Evolutionary conservation across 345 rosid genomes (phyloP).

Genomic region (Populus alba): DNA sequence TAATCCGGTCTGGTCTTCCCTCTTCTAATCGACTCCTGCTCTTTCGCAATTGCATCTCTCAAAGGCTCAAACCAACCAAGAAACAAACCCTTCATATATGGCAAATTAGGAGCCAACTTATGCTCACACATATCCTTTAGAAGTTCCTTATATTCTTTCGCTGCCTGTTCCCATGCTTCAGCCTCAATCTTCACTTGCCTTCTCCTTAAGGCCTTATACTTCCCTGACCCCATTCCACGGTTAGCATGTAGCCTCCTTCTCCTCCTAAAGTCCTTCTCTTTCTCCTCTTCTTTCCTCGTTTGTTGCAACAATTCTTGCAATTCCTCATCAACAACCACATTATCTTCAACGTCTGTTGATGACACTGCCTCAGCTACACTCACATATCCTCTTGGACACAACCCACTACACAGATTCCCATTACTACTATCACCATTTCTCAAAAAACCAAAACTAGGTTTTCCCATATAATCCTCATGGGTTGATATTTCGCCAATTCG

Average conservation of each 20-base stretch:
- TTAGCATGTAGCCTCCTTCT: conserved; percentile 19
- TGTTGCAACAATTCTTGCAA: conserved; percentile 60
- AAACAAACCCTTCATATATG: conserved; percentile 84
- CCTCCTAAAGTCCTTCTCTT: conserved; percentile 28
- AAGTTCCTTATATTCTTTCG: conserved; percentile 76
- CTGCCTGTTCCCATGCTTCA: conserved; percentile 93
- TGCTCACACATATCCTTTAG: conserved; percentile 87
- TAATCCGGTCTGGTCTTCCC: conserved; percentile 53
- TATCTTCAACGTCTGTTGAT: conserved; percentile 77
- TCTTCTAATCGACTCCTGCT: conserved; percentile 55
- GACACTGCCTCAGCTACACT: conserved; percentile 83
- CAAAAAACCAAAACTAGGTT: conserved; percentile 28
- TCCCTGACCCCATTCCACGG: conserved; percentile 40
- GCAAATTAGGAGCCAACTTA: conserved; percentile 87
- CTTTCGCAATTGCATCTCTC: conserved; percentile 60
- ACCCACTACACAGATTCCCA: conserved; percentile 29
- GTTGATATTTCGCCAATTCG: conserved; percentile 33
- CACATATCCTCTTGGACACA: conserved; percentile 50
- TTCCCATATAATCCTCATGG: conserved; percentile 32
- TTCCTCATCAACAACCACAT: conserved; percentile 53
- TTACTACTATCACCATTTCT: conserved; percentile 22
- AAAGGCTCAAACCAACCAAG: conserved; percentile 98
- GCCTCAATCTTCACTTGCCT: conserved; percentile 91
- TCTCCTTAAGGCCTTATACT: conserved; percentile 47
- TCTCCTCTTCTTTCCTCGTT: conserved; percentile 54